A percentile compares a stretch with the other conserved stretches of the same genome.
These are phyloP conservation scores for Circinella minor DNA, from an alignment of 371 early-diverging fungal species.

Conservation along the genomic window DNA sequence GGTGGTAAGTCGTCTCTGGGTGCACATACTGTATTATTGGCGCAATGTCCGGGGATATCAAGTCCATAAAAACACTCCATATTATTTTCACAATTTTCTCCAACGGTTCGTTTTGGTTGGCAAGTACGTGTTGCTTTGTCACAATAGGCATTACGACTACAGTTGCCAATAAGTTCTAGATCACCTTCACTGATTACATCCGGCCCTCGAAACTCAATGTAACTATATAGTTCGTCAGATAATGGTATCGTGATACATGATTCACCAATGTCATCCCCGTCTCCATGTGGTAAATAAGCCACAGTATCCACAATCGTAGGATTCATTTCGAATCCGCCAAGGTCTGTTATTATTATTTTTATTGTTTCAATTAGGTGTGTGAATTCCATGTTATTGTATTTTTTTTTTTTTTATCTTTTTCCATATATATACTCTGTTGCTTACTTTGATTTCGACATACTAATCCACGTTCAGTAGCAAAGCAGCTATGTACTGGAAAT, in stretches of 20 bases:
- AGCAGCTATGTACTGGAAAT: conserved; percentile 50
- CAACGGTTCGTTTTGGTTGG: conserved; percentile 47
- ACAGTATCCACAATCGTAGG: conserved; percentile 40
- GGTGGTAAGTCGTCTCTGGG: conserved; percentile 41
- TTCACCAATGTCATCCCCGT: conserved; percentile 42
- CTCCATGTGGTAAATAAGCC: conserved; percentile 28
- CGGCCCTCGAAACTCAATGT: conserved; percentile 49
- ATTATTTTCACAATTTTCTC: conserved; percentile 39
- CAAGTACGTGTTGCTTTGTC: conserved; percentile 47
- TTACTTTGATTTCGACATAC: conserved; percentile 48
- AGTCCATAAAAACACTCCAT: conserved; percentile 48
- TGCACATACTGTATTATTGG: conserved; percentile 34
- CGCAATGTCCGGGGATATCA: conserved; percentile 47
- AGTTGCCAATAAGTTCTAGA: conserved; percentile 48
- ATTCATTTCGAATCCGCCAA: conserved; percentile 46
- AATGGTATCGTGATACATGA: conserved; percentile 49
- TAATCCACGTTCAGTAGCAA: conserved; percentile 44
- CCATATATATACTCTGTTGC: background rate
- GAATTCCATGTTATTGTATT: too few species aligned
- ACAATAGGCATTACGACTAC: conserved; percentile 48
- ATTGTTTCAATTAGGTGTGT: too few species aligned
- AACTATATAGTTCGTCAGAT: conserved; percentile 43
- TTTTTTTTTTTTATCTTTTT: too few species aligned
- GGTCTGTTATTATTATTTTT: conserved; percentile 16
- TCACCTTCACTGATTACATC: conserved; percentile 43